A percentile compares a stretch with the other conserved stretches of the same genome.
phyloP scores from a whole-genome alignment of 495 filamentous ascomycete genomes.

The Penicillium steckii region DNA sequence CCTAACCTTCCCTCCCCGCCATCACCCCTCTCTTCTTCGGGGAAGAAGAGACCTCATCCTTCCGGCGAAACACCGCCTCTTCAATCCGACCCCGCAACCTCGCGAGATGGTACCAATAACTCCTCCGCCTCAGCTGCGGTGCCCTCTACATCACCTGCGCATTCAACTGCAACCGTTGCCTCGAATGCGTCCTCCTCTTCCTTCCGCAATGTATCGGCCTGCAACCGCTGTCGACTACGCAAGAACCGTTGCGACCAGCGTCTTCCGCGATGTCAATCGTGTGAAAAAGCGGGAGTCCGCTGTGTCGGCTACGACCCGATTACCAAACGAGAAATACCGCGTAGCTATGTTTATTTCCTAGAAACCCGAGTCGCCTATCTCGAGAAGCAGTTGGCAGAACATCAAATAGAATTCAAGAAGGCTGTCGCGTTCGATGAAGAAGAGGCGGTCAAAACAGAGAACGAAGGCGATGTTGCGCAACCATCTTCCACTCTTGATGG shows the following conservation, averaged over 20 bases:
- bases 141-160: slow-evolving; percentile 17
- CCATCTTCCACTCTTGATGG: slow-evolving; percentile 13
- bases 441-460: slow-evolving; percentile 36
- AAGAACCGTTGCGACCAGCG: slow-evolving; percentile 96
- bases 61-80: slow-evolving; percentile 20
- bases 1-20: slow-evolving; percentile 37
- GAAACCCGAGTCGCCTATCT: slow-evolving; percentile 83
- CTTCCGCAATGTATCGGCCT: slow-evolving; percentile 93
- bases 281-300: slow-evolving; percentile 83
- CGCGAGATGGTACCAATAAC: slow-evolving; percentile 15
- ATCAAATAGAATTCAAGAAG: slow-evolving; percentile 69
- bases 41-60: slow-evolving; percentile 44
- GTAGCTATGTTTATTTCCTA: slow-evolving; percentile 93
- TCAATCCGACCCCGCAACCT: slow-evolving; percentile 18
- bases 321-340: slow-evolving; percentile 88
- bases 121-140: slow-evolving; percentile 13
- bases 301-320: slow-evolving; percentile 97
- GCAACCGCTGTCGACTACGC: slow-evolving; percentile 85
- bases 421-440: slow-evolving; percentile 75
- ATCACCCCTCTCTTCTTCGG: slow-evolving; percentile 34
- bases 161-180: slow-evolving; percentile 18
- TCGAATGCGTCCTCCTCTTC: slow-evolving; percentile 47
- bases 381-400: slow-evolving; percentile 69
- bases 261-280: slow-evolving; percentile 83
- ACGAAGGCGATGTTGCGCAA: slow-evolving; percentile 29